Conservation (phyloP, 306 rosid genomes). For the Nissolia schottii region DNA sequence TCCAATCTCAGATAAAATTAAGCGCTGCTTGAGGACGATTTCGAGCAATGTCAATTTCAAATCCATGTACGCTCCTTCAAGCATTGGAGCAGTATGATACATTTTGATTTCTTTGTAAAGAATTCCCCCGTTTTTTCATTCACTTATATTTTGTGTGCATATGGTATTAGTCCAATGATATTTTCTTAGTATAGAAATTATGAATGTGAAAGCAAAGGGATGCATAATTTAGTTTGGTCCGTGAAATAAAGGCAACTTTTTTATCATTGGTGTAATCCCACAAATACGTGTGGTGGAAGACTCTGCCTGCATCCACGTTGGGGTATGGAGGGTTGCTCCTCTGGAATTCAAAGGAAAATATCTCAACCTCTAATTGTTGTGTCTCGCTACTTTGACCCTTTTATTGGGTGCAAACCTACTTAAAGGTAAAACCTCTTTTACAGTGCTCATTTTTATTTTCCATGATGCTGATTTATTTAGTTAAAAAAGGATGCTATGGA, state of each 20-base stretch:
- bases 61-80: slow-evolving; percentile 77
- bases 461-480: neutral
- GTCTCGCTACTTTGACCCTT: slow-evolving; percentile 42
- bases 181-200: neutral
- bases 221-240: neutral
- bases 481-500: neutral
- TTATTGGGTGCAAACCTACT: slow-evolving; percentile 83
- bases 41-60: slow-evolving; percentile 46
- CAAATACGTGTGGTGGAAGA: slow-evolving; percentile 55
- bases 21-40: slow-evolving; percentile 7
- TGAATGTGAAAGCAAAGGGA: neutral
- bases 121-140: neutral
- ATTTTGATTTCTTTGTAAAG: neutral
- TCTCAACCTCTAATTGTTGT: neutral
- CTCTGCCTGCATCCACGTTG: slow-evolving; percentile 54
- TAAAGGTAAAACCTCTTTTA: slow-evolving; percentile 42
- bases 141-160: neutral
- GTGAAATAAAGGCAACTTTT: too few species aligned
- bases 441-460: neutral
- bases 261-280: slow-evolving; percentile 56
- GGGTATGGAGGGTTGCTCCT: slow-evolving; percentile 59
- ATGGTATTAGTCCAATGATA: neutral
- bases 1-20: slow-evolving; percentile 30
- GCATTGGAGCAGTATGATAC: slow-evolving; percentile 65
- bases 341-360: neutral